Base-by-base conservation (phyloP, 176 grass and related monocot species). In the Urochloa ruziziensis region DNA sequence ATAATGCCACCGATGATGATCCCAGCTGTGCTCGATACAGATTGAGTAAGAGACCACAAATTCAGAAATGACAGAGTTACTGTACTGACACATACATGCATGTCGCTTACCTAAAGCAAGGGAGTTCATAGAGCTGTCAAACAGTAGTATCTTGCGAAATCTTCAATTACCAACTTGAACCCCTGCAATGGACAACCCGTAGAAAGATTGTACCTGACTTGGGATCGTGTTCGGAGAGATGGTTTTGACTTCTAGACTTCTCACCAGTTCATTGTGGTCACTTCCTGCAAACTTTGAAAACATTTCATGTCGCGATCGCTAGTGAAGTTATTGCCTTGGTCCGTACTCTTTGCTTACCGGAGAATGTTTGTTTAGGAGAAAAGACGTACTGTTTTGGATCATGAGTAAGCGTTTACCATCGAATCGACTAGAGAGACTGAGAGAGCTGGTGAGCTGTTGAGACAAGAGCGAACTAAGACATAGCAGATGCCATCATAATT, bases 381-480 rank as follows among this genome's bases (percentile, higher is more conserved):
- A 67, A 70, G 16, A 29, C 34, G 33, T 69, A 19, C 15, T 29
- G 12, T 3, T 44, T 44, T 47, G 67, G 27, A 62, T 32, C 36
- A 73, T 83, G 70, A 58, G 65, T 71, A 65, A 65, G n/a, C 70
- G 70, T 28, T 51, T 40, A 64, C 33, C 25, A 52, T 75, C 46
- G n/a, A 75, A 75, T 67, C 16, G 6, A 25, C 19, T 30, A 32
- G 17, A 61, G 53, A n/a, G 27, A n/a, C n/a, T n/a, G n/a, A n/a
- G n/a, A n/a, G 37, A 21, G 6, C 13, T 71, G 80, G 35, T 33
- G 27, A 82, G 52, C 19, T 82, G 66, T 34, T 51, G 7, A 51
- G 1, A 32, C 35, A 58, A 29, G 51, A 13, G 34, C 47, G 11
- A 46, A 18, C 1, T 32, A 16, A n/a, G n/a, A n/a, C 18, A 58